These are phyloP conservation scores for Bretschneidera sinensis DNA, from an alignment of 345 rosid species.

Conservation along the genomic window DNA sequence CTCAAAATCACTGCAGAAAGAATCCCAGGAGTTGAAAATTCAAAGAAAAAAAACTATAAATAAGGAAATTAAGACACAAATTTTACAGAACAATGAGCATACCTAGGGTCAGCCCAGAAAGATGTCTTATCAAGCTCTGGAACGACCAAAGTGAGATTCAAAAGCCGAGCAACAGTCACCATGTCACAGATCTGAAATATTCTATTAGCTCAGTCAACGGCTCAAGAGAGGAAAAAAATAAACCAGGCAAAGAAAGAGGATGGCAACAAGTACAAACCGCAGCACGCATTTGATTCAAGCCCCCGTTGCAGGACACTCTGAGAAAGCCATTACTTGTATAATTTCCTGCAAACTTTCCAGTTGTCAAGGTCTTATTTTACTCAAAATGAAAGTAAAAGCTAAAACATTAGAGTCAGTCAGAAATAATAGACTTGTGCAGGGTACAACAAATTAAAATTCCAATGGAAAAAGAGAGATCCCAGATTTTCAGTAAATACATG, in stretches of 20 bases:
- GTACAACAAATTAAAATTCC: neutral
- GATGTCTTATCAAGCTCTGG: constrained; percentile 97
- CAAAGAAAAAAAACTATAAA: neutral
- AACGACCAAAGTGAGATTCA: constrained; percentile 91
- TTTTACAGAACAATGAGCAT: constrained; percentile 11
- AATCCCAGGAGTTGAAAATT: constrained; percentile 16
- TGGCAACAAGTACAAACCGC: constrained; percentile 53
- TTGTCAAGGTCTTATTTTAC: constrained; percentile 4
- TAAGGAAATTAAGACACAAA: neutral
- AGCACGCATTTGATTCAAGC: constrained; percentile 96
- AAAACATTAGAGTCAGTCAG: neutral
- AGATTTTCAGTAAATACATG: neutral
- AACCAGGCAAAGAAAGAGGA: constrained; percentile 13
- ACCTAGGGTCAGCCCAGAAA: constrained; percentile 99
- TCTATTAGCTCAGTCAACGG: constrained; percentile 15
- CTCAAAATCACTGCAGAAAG: constrained; percentile 76
- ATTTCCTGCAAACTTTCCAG: constrained; percentile 45
- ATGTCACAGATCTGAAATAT: constrained; percentile 79
- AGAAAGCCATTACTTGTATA: constrained; percentile 81
- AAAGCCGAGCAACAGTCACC: constrained; percentile 79
- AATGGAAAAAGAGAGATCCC: neutral
- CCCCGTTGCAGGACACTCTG: constrained; percentile 84
- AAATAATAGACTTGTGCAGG: neutral
- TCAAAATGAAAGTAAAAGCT: neutral
- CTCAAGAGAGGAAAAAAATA: constrained; percentile 10